Percentiles rank a stretch among this genome's conserved stretches.
Conservation (phyloP, 768 basidiomycete genomes). For the Kockovaella imperatae region DNA sequence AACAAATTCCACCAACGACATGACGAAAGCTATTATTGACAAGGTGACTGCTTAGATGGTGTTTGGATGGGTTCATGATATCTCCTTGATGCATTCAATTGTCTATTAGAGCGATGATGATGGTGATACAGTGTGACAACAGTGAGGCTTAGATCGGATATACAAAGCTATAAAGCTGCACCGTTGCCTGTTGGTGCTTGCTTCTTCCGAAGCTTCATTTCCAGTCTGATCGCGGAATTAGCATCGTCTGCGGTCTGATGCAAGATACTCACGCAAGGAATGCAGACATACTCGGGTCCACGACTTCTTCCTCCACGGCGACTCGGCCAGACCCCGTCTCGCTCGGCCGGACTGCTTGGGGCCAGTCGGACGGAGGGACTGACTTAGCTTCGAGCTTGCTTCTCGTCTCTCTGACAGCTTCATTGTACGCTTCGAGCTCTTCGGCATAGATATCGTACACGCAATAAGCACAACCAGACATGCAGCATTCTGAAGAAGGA, state of each 20-base stretch:
- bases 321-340: constrained; percentile 8
- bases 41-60: constrained; percentile 2
- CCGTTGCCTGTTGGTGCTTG: constrained; percentile 4
- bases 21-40: constrained; percentile 85
- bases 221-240: constrained; percentile 15
- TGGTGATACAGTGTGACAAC: not conserved
- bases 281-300: constrained; percentile 52
- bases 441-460: constrained; percentile 83
- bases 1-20: constrained; percentile 83
- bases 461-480: constrained; percentile 89
- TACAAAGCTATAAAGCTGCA: not conserved
- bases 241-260: not conserved
- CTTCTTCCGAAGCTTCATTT: constrained; percentile 33
- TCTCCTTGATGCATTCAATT: no score
- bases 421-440: constrained; percentile 57
- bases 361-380: constrained; percentile 63
- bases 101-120: no score
- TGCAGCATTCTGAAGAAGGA: constrained; percentile 68
- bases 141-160: not conserved
- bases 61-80: not conserved
- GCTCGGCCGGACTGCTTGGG: constrained; percentile 48
- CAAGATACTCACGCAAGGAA: constrained; percentile 55
- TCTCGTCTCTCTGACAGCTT: constrained; percentile 54
- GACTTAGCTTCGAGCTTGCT: constrained; percentile 50
- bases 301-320: constrained; percentile 17